Conservation (phyloP, 2,329 filamentous ascomycete genomes). For the Pseudogymnoascus pannorum region DNA sequence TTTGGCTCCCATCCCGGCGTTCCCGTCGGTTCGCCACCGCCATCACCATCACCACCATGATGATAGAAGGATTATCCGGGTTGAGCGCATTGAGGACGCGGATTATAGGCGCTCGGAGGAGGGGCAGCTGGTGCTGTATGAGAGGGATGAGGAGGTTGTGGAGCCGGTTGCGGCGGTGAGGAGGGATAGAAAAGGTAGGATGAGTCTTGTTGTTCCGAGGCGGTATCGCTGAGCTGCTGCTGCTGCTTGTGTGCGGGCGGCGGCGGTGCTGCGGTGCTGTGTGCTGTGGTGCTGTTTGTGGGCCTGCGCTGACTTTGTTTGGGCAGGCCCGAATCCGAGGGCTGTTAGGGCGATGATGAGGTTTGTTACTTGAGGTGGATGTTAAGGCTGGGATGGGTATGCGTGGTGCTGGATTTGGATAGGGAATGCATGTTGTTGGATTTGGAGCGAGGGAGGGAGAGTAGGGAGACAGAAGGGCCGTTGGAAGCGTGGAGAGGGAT, state of each 20-base stretch:
- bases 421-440: neutral
- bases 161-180: conserved; percentile 46
- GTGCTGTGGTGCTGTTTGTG: conserved; percentile 22
- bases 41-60: too few species aligned
- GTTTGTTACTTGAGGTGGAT: conserved; percentile 49
- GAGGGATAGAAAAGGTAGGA: conserved; percentile 85
- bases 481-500: neutral
- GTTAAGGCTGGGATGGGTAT: too few species aligned
- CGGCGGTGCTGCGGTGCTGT: conserved; percentile 16
- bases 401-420: too few species aligned
- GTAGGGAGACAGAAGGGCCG: neutral
- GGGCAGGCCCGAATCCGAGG: conserved; percentile 53
- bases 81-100: conserved; percentile 66
- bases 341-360: conserved; percentile 64
- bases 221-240: conserved; percentile 46
- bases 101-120: conserved; percentile 50
- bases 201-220: conserved; percentile 75
- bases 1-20: conserved; percentile 28
- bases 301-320: conserved; percentile 20
- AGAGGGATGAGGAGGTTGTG: conserved; percentile 50
- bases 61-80: conserved; percentile 61
- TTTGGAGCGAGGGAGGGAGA: neutral
- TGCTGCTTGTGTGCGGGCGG: neutral
- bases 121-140: conserved; percentile 50
- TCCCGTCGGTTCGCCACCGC: too few species aligned